Percentiles rank a stretch among this genome's conserved stretches.
phyloP scores from a whole-genome alignment of 371 early-diverging fungal genomes.

The Mucor saturninus region DNA sequence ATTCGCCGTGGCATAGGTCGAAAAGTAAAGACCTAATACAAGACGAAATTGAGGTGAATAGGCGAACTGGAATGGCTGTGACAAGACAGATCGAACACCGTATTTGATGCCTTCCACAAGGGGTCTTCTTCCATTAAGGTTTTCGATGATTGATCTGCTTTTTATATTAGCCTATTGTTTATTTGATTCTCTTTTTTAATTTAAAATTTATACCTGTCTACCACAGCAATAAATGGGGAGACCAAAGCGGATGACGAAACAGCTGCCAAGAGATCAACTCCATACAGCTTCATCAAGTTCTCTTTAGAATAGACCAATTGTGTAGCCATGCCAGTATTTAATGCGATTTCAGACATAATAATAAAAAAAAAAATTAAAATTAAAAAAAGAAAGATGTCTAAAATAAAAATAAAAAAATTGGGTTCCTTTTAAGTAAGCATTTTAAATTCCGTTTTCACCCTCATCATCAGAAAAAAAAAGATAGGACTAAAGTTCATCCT shows the following conservation, averaged over 20 bases:
- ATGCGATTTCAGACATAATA: constrained; percentile 11
- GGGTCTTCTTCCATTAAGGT: constrained; percentile 59
- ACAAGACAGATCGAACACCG: constrained; percentile 45
- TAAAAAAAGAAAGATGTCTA: constrained; percentile 3
- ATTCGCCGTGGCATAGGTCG: constrained; percentile 67
- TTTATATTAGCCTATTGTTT: neutral
- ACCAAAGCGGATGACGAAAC: constrained; percentile 52
- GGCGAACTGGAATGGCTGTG: constrained; percentile 50
- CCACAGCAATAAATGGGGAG: constrained; percentile 67
- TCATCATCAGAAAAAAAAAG: too few species aligned
- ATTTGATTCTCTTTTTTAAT: neutral
- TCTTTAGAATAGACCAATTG: constrained; percentile 21
- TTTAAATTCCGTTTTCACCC: neutral
- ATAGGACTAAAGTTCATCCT: too few species aligned
- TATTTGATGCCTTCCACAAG: constrained; percentile 49
- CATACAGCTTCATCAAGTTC: constrained; percentile 34
- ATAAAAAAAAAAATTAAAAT: neutral
- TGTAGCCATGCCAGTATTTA: neutral
- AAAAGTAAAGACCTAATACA: constrained; percentile 61
- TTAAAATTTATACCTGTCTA: constrained; percentile 54
- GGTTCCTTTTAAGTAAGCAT: neutral
- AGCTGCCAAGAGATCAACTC: constrained; percentile 52
- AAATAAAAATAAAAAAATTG: neutral
- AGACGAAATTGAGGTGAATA: constrained; percentile 53
- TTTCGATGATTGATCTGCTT: constrained; percentile 63